Conservation (phyloP, 1,284 basidiomycete species). For the Acaromyces ingoldii region DNA sequence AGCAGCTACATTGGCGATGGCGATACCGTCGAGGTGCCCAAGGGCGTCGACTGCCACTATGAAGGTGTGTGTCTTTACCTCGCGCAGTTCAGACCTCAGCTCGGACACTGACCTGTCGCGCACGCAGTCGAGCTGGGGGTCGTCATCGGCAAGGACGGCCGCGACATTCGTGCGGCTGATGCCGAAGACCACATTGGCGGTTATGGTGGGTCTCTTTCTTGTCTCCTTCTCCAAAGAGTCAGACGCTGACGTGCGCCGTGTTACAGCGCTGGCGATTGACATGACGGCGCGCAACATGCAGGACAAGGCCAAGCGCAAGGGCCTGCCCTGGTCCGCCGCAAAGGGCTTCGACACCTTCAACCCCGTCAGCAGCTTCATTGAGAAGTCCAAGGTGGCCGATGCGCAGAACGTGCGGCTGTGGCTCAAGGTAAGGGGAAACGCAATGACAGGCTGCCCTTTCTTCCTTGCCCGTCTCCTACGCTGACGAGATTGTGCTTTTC, state of each 20-base stretch:
- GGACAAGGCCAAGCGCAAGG: conserved; percentile 82
- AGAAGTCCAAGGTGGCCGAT: conserved; percentile 66
- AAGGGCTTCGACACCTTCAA: conserved; percentile 88
- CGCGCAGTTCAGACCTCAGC: neutral
- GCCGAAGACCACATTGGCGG: conserved; percentile 80
- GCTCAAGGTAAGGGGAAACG: conserved; percentile 60
- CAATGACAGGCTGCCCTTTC: neutral
- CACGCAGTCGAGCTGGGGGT: conserved; percentile 87
- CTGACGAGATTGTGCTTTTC: too few species aligned
- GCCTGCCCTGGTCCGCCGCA: conserved; percentile 87
- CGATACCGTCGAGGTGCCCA: conserved; percentile 77
- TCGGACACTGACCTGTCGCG: conserved; percentile 2
- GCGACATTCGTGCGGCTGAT: conserved; percentile 69
- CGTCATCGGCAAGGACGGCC: conserved; percentile 79
- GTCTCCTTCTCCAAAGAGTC: neutral
- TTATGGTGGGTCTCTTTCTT: conserved; percentile 56
- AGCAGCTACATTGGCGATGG: conserved; percentile 73
- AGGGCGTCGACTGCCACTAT: conserved; percentile 77
- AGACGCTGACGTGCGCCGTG: neutral
- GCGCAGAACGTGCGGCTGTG: conserved; percentile 70
- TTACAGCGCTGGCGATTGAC: conserved; percentile 78
- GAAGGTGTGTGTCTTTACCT: conserved; percentile 62
- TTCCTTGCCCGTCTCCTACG: conserved; percentile 5
- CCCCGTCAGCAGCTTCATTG: conserved; percentile 77
- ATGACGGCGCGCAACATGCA: conserved; percentile 95